Conservation (phyloP, 306 rosid species). For the Prunus armeniaca region DNA sequence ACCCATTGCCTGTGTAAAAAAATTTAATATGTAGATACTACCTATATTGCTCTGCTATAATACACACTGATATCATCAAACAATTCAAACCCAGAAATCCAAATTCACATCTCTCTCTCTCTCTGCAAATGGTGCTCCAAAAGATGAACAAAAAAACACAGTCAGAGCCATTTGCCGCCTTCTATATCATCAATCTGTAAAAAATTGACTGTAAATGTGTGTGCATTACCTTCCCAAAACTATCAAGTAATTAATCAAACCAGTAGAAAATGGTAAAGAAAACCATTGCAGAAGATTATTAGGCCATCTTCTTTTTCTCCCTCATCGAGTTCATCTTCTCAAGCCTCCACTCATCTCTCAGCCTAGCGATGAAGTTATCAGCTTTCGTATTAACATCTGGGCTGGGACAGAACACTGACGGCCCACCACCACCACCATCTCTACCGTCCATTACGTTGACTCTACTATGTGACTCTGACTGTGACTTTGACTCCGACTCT, state of each 20-base stretch:
- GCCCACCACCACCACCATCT: constrained; percentile 12
- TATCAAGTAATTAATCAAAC: no score
- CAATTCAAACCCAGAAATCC: constrained; percentile 7
- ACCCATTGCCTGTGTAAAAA: background rate
- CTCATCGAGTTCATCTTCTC: constrained; percentile 49
- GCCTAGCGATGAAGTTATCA: constrained; percentile 49
- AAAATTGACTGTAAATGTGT: background rate
- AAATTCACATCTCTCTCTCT: constrained; percentile 1
- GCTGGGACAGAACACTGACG: constrained; percentile 66
- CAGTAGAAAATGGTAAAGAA: background rate
- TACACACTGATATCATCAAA: constrained; percentile 13
- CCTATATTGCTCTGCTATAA: background rate
- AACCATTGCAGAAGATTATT: background rate
- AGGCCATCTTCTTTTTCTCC: constrained; percentile 30
- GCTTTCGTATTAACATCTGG: constrained; percentile 75
- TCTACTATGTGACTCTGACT: background rate
- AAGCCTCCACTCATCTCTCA: constrained; percentile 37
- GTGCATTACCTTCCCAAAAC: background rate
- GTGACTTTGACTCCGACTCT: constrained; percentile 2
- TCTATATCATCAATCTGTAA: background rate
- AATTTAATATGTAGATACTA: background rate
- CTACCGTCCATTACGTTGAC: constrained; percentile 23
- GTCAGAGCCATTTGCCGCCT: constrained; percentile 19
- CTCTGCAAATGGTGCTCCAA: constrained; percentile 2
- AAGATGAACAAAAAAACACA: constrained; percentile 14